Base-by-base conservation (phyloP, 176 grass and related monocot species). In the Triticum urartu region DNA sequence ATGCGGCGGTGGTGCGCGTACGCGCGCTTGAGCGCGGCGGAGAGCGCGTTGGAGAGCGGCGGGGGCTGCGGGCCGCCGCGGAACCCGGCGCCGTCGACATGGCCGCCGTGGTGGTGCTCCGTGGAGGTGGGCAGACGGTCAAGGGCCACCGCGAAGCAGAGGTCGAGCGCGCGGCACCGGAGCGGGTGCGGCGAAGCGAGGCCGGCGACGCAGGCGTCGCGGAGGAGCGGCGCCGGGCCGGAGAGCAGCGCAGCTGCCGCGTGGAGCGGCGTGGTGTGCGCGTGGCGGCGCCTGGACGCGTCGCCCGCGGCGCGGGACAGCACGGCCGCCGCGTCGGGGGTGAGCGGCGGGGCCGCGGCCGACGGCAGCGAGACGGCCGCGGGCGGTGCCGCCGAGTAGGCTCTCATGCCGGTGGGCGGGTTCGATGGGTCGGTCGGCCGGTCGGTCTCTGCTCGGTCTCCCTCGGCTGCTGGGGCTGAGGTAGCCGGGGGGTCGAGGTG, bases 1-100 rank as follows among this genome's bases (percentile, higher is more conserved):
- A 91, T 90, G 83, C 90, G 96, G 5, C 93, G 92, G 81, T 94
- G 92, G 85, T 94, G 90, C n/a, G 93, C 90, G 81, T 98, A 94
- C 0, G 96, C 96, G 12, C 96, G 91, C 90, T 98, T 95, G 4
- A 98, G 93, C 59, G 95, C 91, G 21, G 95, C 93, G 4, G 87
- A 66, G 45, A 98, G 93, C 48, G 96, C 91, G 84, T 98, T 98
- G 24, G 93, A 93, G 60, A 95, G 89, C 38, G 86, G 86, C 28
- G 92, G 94, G 15, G 85, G 56, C 33, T 48, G 17, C 2, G 77
- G 54, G 54, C 54, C 45, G 6, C 59, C 5, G 76, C 64, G 64
- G 62, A 81, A 72, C 36, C 42, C 39, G 7, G 21, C 64, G 59
- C 43, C 47, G n/a, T 63, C n/a, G 38, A 18, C 50, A 2, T 84